Evolutionary conservation across 1,284 basidiomycete genomes (phyloP), one percentile per base, ranked within the genome.

Genomic region (Schizophyllum amplum): DNA sequence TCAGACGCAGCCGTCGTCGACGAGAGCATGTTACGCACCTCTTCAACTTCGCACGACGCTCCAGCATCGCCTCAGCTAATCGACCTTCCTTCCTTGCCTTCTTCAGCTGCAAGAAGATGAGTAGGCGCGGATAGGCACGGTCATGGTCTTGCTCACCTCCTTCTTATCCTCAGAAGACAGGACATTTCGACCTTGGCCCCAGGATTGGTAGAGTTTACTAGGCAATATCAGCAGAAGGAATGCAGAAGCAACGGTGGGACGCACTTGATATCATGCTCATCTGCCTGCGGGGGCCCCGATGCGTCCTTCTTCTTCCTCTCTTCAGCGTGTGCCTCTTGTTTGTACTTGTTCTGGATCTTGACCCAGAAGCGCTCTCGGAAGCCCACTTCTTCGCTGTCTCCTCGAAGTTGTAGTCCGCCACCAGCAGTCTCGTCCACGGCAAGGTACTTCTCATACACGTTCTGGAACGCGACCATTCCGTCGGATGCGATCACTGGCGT

Each of bases 331-430:
- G 90, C 92, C 69, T 96, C 93, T 65, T 83, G 81, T 73, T 94
- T 88, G 72, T 90, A 95, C 68, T 92, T 92, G 71, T 81, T 84
- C 74, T 97, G 94, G 52, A 96, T 87, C 72, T 94, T 94, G 56
- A 95, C 82, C 80, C 84, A 87, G 69, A 94, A 92, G 13, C 86
- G 77, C 67, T 95, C 92, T 47, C 76, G 75, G 62, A 92, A 92
- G 4, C 89, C 92, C 17, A 88, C 81, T 60, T 83, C 82, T 52
- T 94, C 90, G 59, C 84, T 87, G 66, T 96, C 93, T 13, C 87
- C 91, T 54, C 94, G 77, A 21, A 97, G 71, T 59, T 87, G 80
- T 51, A 92, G 67, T 55, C 81, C 69, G 1, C 91, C 91, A 20
- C 91, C 92, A 13, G 91, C 90, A 42, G 90, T 82, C 66, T 93